Evolutionary conservation across 345 rosid species (phyloP), one percentile per base, ranked within the genome.

Genomic region (Pugionium dolabratum): DNA sequence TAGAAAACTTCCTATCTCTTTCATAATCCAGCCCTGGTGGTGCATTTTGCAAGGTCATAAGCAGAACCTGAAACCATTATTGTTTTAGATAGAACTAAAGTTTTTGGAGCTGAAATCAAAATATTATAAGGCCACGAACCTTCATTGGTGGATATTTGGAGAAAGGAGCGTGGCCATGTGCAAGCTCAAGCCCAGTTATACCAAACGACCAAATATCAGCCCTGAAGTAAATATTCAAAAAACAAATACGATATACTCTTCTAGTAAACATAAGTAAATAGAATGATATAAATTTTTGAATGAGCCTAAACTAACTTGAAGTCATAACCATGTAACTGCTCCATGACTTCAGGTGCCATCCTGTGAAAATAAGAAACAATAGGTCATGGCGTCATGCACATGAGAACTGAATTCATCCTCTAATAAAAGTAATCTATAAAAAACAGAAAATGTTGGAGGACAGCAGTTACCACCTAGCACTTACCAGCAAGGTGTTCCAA

Each of bases 341-440:
- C 97, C 99, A 94, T 84, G 68, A 94, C 99, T 82, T 94, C 99
- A 60, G 99, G 99, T 48, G 99, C 99, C 99, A 94, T 94, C 99
- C 99, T 94, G 74, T 66, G 66, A 77, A 62, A 29, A 61, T 18
- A 64, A 39, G 48, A 56, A 31, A 51, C 60, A 29, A 50, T 36
- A n/a, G 7, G 46, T 51, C 44, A 54, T n/a, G 9, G 9, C 6
- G 46, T 51, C 44, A 54, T n/a, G 9, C 53, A 47, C 33, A 69
- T 29, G 65, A 47, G 53, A 36, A 44, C 39, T 51, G 54, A 7
- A 9, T 36, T 5, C 34, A 69, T 36, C 1, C 40, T 44, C 3
- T 26, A 5, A 30, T 29, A 18, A 32, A 33, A 33, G 30, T 18
- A 11, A 0, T 51, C 36, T 11, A 70, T 7, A 48, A 7, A 7